Percentiles rank a stretch among this genome's conserved stretches.
These are phyloP conservation scores for Tetrahymena borealis DNA, from an alignment of 73 alveolate species.

Conservation along the genomic window DNA sequence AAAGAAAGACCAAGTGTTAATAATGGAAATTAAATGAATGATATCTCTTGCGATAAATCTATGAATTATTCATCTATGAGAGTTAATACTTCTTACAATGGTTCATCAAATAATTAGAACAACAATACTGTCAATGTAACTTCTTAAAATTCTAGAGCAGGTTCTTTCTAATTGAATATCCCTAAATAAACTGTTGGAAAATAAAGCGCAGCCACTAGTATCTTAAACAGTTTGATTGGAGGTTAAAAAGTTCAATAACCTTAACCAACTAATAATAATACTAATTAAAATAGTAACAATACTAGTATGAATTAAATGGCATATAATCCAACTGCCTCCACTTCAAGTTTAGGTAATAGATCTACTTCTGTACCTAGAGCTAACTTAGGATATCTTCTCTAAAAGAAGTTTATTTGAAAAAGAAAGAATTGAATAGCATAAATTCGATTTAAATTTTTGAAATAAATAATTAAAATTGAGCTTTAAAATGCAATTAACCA, in stretches of 20 bases:
- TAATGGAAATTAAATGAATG: background rate
- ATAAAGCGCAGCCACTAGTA: background rate
- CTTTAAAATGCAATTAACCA: too few species aligned
- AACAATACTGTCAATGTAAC: background rate
- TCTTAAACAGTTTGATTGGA: background rate
- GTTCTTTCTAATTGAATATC: background rate
- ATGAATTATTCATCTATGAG: background rate
- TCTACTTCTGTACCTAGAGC: background rate
- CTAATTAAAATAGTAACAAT: background rate
- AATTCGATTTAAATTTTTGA: background rate
- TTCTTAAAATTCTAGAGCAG: background rate
- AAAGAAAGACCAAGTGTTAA: background rate
- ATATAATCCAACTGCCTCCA: background rate
- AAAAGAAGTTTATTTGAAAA: background rate
- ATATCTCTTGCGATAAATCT: background rate
- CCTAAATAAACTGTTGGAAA: background rate
- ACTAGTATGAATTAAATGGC: background rate
- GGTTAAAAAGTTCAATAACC: background rate
- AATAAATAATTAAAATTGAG: too few species aligned
- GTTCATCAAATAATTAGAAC: background rate
- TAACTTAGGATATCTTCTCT: background rate
- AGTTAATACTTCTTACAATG: background rate
- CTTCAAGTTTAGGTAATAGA: background rate
- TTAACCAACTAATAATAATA: background rate
- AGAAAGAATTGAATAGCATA: background rate